Evolutionary conservation across 768 basidiomycete species (phyloP), one percentile per base, ranked within the genome.

Genomic region (Cystobasidium onofrii): DNA sequence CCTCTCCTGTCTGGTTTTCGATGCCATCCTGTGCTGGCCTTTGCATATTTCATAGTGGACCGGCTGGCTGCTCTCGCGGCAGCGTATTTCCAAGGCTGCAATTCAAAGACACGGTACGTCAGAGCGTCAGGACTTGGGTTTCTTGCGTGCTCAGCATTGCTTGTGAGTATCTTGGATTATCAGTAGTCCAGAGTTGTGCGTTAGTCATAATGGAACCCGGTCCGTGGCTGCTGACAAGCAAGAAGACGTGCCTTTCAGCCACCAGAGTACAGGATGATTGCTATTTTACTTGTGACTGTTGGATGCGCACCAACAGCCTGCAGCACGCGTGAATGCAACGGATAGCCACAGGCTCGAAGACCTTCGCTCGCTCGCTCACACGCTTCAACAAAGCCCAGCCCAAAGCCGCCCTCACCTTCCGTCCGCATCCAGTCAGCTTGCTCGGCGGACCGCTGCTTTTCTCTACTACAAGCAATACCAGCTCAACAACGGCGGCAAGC

Each of bases 371-470:
- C 27, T 15, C 57, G 20, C 12, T 60, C 46, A 50, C 46, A n/a
- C 46, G 15, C 46, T 50, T 18, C 9, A 43, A 15, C 18, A 50
- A n/a, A 25, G 15, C 57, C 20, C 57, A 60, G 17, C 33, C 23
- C 25, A 34, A 29, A 34, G 57, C 23, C 57, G 25, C 57, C 33
- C 20, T 17, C 57, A 27, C 6, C 23, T 60, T 60, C 20, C 57
- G 57, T 60, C 57, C 57, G 23, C 27, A 27, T 60, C 57, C 57
- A 60, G 57, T 60, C 57, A 60, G 57, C 57, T 60, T 60, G 33
- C 33, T 60, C 12, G 57, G 29, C 6, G 57, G 57, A 25, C 57
- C 57, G 33, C 15, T 34, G 23, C 57, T 60, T 29, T 60, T 60
- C 29, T 34, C 33, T 15, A 34, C 52, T 10, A n/a, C 52, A 54